Evolutionary conservation across 2,329 filamentous ascomycete species (phyloP), one percentile per base, ranked within the genome.

Genomic region (Calonectria pseudoreteaudii): DNA sequence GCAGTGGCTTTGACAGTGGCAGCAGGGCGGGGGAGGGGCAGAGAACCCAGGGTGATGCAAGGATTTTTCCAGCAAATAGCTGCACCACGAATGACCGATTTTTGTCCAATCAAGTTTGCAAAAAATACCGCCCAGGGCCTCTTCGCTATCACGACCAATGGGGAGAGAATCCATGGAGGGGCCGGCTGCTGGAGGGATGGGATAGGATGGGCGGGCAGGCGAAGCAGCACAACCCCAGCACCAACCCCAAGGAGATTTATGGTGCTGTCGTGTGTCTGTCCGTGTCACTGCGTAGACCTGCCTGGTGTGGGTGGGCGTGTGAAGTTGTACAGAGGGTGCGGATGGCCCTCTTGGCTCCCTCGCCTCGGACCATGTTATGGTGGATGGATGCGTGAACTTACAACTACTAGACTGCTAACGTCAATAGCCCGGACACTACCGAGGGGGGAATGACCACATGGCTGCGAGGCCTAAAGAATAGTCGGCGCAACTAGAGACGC

Each of bases 21-120:
- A 73, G 66, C 58, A 73, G 58, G 70, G 73, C 73, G 73, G 73
- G 73, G 73, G 73, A 74, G 73, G 73, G 73, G 73, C 73, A 60
- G 56, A 26, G 50, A 31, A 53, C 31, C 60, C 47, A 38, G 23
- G 47, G 38, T 38, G 34, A 47, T 31, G 34, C 34, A 31, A 38
- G 31, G 49, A 56, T 26, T 56, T 56, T 53, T 60, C 11, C 66
- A 68, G 72, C 65, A 64, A 72, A 71, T 71, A 38, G 68, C 31
- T 56, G 62, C 50, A 36, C 34, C 53, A 65, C 38, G 56, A 71
- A 65, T 52, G 64, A 41, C 50, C 66, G 58, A 56, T 36, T 72
- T 70, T 70, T 72, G 62, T 23, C 73, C 70, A 74, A 74, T 74
- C 36, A 67, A 10, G n/a, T 23, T 2, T 10, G 26, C 28, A 47